Evolutionary conservation across 352 stramenopile genomes (phyloP).

Genomic region (Phytophthora fragariaefolia): DNA sequence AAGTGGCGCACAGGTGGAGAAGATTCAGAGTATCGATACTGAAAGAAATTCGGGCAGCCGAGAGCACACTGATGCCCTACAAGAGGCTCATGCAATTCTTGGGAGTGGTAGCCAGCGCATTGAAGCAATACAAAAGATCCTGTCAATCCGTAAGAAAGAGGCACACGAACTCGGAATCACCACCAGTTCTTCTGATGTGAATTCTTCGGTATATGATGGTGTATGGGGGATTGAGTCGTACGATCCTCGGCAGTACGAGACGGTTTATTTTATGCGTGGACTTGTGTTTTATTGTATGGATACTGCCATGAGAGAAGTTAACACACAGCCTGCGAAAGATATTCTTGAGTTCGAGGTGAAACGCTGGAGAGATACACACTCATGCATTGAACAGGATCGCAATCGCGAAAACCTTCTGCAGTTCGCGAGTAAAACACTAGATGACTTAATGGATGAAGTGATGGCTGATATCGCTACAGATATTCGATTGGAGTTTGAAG

Average conservation of each 20-base stretch:
- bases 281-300: constrained; percentile 57
- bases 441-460: constrained; percentile 36
- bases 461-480: constrained; percentile 40
- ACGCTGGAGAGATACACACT: constrained; percentile 32
- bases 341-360: constrained; percentile 41
- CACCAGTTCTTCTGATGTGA: neutral
- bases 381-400: constrained; percentile 28
- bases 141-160: constrained; percentile 39
- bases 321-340: constrained; percentile 30
- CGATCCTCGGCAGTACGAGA: constrained; percentile 30
- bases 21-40: constrained; percentile 34
- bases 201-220: constrained; percentile 36
- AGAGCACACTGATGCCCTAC: constrained; percentile 33
- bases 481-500: constrained; percentile 47
- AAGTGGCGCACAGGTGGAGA: constrained; percentile 38
- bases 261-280: constrained; percentile 48
- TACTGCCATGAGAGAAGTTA: constrained; percentile 25
- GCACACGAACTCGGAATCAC: constrained; percentile 26
- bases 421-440: constrained; percentile 20
- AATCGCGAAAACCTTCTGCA: constrained; percentile 7
- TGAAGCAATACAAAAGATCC: constrained; percentile 33
- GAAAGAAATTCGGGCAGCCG: constrained; percentile 35
- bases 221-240: constrained; percentile 54
- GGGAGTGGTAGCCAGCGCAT: constrained; percentile 24
- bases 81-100: constrained; percentile 38